Base-by-base conservation (phyloP, 139 green algal genomes). In the Coelastrella sp. region DNA sequence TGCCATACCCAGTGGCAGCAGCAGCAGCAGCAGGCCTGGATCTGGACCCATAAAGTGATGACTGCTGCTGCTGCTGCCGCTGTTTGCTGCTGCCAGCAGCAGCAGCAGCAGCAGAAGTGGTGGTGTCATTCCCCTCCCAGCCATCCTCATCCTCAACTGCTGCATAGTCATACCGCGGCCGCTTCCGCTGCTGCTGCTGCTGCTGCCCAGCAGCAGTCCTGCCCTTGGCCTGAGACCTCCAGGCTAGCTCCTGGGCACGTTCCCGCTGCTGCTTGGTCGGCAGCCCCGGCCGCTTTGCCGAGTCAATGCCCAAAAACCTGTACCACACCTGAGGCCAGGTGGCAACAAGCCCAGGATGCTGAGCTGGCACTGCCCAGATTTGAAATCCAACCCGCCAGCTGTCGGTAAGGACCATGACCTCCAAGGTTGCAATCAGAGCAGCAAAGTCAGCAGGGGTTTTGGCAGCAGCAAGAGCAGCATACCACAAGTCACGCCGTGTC, bases 361-460 rank as follows among this genome's bases (percentile, higher is more conserved):
- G 95, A 11, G 93, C 92, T 6, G 95, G 94, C 76, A 90, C 76
- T 27, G 92, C 84, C 90, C 94, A 97, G 27, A 94, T 86, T 25
- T 93, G 91, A 94, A 95, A 97, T 65, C 94, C 91, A 10, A 91
- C 89, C 72, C 94, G 94, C 10, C 96, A 91, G 25, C 84, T 93
- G 61, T 93, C 91, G 19, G 92, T 85, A 5, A 91, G 72, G 5
- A 97, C 17, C 91, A 94, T 94, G 12, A 84, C 22, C 88, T 97
- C 93, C 25, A 97, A 76, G 70, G 93, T 87, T 63, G 94, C 83
- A 19, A 95, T 59, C 6, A 91, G 90, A 8, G 92, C 92, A 65
- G 91, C 89, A 12, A 97, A 70, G 60, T 92, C 78, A 66, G 91
- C 75, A 8, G 88, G 82, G 11, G 27, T 87, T 10, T n/a, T 19